These are phyloP conservation scores for Magnusiomyces magnusii DNA, from an alignment of 1,139 yeast species.

Conservation along the genomic window DNA sequence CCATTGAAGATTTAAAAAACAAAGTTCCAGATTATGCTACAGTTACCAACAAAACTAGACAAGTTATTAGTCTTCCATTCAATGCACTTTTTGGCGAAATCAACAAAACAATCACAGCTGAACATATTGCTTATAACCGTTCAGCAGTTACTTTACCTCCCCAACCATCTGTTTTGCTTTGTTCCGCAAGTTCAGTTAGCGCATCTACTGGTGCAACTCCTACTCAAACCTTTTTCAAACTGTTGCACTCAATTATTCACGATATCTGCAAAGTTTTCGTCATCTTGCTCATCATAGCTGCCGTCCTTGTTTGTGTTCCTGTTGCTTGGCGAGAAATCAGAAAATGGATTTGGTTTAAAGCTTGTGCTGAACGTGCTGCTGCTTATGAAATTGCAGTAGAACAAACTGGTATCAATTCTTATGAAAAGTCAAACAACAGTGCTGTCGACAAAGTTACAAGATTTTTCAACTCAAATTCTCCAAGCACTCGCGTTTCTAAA, in stretches of 20 bases:
- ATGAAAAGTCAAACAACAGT: not conserved
- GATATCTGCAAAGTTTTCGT: conserved; percentile 37
- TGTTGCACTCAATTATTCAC: conserved; percentile 31
- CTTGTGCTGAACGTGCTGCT: conserved; percentile 22
- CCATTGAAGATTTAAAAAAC: conserved; percentile 40
- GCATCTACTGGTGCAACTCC: conserved; percentile 13
- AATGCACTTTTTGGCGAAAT: conserved; percentile 41
- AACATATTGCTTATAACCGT: conserved; percentile 15
- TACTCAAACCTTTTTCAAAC: conserved; percentile 31
- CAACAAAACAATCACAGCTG: conserved; percentile 13
- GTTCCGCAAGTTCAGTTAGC: conserved; percentile 21
- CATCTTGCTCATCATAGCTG: conserved; percentile 36
- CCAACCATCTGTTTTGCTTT: conserved; percentile 22
- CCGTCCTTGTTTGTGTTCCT: conserved; percentile 38
- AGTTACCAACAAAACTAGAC: conserved; percentile 45
- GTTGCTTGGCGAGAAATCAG: conserved; percentile 40
- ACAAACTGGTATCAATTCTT: not conserved
- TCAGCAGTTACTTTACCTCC: conserved; percentile 26
- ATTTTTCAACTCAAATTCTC: not conserved
- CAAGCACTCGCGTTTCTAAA: not conserved
- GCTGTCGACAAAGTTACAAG: not conserved
- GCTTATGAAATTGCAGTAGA: conserved; percentile 9
- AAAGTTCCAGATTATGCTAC: conserved; percentile 52
- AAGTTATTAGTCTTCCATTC: conserved; percentile 47
- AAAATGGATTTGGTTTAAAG: conserved; percentile 43